Base-by-base conservation (phyloP, 2,329 filamentous ascomycete species). In the Orbilia blumenaviensis region DNA sequence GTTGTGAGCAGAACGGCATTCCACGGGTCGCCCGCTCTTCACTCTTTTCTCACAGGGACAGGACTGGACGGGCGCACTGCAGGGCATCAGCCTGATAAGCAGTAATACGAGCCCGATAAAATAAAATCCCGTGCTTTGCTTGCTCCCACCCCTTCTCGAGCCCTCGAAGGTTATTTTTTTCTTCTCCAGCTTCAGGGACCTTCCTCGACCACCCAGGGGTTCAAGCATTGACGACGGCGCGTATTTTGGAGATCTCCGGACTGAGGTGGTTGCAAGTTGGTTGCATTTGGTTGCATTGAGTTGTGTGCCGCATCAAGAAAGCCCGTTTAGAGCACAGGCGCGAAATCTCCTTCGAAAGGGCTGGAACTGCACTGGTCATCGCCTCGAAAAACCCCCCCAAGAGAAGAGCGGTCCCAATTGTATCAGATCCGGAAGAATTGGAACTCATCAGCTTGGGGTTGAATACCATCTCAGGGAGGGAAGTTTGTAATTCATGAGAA, bases 81-180 rank as follows among this genome's bases (percentile, higher is more conserved):
- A 56, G 32, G 34, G 25, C 61, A 64, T 56, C 62, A 66, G 62
- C 62, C 62, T 66, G 62, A 66, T 66, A 66, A 66, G 62, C 62
- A 54, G 34, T 5, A 66, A 66, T 56, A 66, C 62, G 62, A 66
- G 34, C 12, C n/a, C 56, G 56, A 54, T 66, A 54, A 56, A n/a
- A n/a, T n/a, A n/a, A n/a, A n/a, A 66, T 54, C 46, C 62, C 54
- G 14, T 52, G 27, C 61, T 50, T 21, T 48, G 36, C 16, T 46
- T 10, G 6, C 10, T 21, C 42, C 27, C 58, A n/a, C n/a, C 42
- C 41, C 38, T 34, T 36, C 46, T 50, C 42, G 25, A 21, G 6
- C 9, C 41, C 58, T 48, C 60, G 60, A 63, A 25, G 29, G n/a
- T n/a, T n/a, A n/a, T 36, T 63, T 48, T 36, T 25, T 14, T 46